Conservation (phyloP, 208 protist species). For the Acanthamoeba triangularis region DNA sequence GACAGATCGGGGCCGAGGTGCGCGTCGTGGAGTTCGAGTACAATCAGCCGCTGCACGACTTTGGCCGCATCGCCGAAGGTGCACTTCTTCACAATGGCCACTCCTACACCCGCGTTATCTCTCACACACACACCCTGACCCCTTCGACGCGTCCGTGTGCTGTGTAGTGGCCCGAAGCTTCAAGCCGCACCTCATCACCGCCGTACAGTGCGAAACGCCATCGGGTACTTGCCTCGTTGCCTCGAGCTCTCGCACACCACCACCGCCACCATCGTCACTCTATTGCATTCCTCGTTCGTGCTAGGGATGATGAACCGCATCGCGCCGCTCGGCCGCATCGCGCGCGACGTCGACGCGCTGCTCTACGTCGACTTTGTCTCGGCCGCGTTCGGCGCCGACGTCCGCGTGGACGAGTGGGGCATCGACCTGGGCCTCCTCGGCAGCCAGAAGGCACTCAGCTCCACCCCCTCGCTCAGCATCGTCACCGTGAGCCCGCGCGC, state of each 20-base stretch:
- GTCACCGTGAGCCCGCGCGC: slow-evolving; percentile 64
- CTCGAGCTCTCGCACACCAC: background rate
- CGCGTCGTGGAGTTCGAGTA: slow-evolving; percentile 41
- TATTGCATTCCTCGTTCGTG: background rate
- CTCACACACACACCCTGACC: background rate
- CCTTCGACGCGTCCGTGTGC: no score
- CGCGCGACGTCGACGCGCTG: slow-evolving; percentile 43
- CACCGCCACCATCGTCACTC: background rate
- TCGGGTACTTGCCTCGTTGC: slow-evolving; percentile 18
- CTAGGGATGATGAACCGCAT: slow-evolving; percentile 51
- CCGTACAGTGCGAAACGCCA: slow-evolving; percentile 72
- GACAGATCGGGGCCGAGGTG: slow-evolving; percentile 63
- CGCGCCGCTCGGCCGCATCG: slow-evolving; percentile 45
- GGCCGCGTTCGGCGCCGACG: slow-evolving; percentile 45
- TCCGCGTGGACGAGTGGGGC: slow-evolving; percentile 49
- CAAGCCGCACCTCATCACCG: slow-evolving; percentile 65
- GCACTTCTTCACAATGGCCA: no score
- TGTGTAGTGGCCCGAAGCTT: slow-evolving; percentile 6
- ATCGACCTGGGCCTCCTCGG: slow-evolving; percentile 74
- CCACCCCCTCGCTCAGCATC: slow-evolving; percentile 44
- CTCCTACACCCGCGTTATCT: no score
- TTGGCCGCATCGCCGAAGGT: slow-evolving; percentile 53
- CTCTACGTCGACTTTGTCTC: slow-evolving; percentile 75
- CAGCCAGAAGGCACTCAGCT: slow-evolving; percentile 47
- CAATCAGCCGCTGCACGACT: slow-evolving; percentile 18